Percentiles rank a stretch among this genome's conserved stretches.
Conservation (phyloP, 2,329 filamentous ascomycete genomes). For the Mycocentrospora acerina region DNA sequence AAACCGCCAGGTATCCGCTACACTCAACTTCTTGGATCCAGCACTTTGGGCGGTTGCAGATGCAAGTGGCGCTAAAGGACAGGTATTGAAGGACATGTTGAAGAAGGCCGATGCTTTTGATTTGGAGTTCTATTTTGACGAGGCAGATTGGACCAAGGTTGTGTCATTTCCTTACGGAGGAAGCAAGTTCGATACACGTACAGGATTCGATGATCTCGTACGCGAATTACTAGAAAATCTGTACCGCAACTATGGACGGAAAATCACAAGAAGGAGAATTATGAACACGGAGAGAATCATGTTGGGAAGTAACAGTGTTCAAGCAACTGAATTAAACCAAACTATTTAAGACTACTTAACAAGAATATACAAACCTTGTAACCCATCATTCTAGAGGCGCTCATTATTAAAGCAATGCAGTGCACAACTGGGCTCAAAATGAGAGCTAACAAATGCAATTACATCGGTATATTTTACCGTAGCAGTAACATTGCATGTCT, state of each 20-base stretch:
- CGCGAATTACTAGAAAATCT: constrained; percentile 33
- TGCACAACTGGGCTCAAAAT: neutral
- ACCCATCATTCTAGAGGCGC: neutral
- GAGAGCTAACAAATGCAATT: neutral
- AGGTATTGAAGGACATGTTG: constrained; percentile 33
- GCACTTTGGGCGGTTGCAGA: constrained; percentile 38
- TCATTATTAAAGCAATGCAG: neutral
- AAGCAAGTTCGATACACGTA: constrained; percentile 33
- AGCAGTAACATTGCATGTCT: neutral
- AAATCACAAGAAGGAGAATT: constrained; percentile 28
- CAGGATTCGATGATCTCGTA: constrained; percentile 21
- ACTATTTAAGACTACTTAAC: neutral
- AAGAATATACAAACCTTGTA: neutral
- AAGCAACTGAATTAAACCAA: no score
- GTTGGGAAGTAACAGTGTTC: no score
- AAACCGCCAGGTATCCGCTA: constrained; percentile 15
- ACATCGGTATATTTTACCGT: constrained; percentile 4
- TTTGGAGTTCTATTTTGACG: constrained; percentile 37
- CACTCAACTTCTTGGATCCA: constrained; percentile 37
- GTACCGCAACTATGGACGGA: constrained; percentile 37
- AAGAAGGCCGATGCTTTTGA: constrained; percentile 33
- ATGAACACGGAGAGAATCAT: constrained; percentile 4
- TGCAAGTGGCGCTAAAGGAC: constrained; percentile 27
- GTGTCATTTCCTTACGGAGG: constrained; percentile 39
- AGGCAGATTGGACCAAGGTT: constrained; percentile 29